Evolutionary conservation across 176 grass and related monocot genomes (phyloP), one percentile per base, ranked within the genome.

Genomic region (Tillandsia fasciculata): DNA sequence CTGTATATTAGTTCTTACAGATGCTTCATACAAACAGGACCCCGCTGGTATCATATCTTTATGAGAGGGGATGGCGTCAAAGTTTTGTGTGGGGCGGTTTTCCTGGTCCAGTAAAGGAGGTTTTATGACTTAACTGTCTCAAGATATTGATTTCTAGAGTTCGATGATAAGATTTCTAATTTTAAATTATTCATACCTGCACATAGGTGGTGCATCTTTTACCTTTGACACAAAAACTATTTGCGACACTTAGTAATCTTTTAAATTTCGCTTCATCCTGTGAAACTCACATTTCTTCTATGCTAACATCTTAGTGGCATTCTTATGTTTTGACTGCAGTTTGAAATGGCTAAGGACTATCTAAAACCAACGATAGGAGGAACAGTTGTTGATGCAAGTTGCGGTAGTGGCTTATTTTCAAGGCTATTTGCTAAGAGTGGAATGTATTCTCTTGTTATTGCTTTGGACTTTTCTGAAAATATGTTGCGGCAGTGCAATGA

Each of bases 11-110:
- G 20, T 66, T 76, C 72, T 80, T 51, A 85, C 6, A 2, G 8
- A 86, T 65, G 47, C 33, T 81, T 72, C 82, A 65, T 84, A 80
- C 11, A 6, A 77, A 71, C 85, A 96, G 88, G 79, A 92, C 50
- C 51, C 81, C 77, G 14, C 61, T 96, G 59, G 81, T 96, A 69
- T 92, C 89, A 20, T 96, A 87, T 89, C 83, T 96, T 64, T 96
- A 96, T 65, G 89, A 96, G 65, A 89, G 89, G 83, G 93, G 93
- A 49, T 96, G 93, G 89, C 86, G 93, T 13, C 93, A 90, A 76
- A 96, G 87, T 87, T 96, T 96, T 23, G 12, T 83, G 50, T 96
- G 93, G 93, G 81, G 81, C 79, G 93, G 93, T 74, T 92, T 96
- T 53, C 93, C 93, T 66, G 89, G 93, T 26, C 76, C 78, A 54